These are phyloP conservation scores for Tagetes patula DNA, from an alignment of 129 eudicot species.

Conservation along the genomic window DNA sequence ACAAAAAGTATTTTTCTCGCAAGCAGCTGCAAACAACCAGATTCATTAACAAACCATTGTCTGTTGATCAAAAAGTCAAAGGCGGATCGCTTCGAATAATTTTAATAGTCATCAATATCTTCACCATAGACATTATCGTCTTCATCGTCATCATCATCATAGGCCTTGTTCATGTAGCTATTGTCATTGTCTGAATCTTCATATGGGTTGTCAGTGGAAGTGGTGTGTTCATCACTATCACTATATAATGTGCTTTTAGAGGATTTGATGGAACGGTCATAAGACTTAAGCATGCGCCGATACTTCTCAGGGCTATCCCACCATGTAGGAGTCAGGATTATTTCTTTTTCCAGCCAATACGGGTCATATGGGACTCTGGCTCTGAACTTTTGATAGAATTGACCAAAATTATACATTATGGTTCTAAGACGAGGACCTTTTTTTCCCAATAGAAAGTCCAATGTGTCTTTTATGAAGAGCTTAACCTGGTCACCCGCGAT, in stretches of 20 bases:
- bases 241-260: background rate
- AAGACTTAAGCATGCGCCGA: conserved; percentile 10
- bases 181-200: conserved; percentile 27
- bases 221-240: conserved; percentile 14
- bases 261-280: background rate
- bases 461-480: conserved; percentile 36
- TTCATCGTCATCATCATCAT: conserved; percentile 28
- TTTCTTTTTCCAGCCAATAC: conserved; percentile 48
- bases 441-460: conserved; percentile 31
- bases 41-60: background rate
- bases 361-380: conserved; percentile 39
- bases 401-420: conserved; percentile 30
- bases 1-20: background rate
- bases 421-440: conserved; percentile 54
- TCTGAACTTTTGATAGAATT: conserved; percentile 26
- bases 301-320: conserved; percentile 58
- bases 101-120: conserved; percentile 22
- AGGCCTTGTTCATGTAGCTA: conserved; percentile 12
- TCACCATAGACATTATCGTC: conserved; percentile 16
- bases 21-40: background rate
- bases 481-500: conserved; percentile 38
- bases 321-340: conserved; percentile 51
- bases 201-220: background rate
- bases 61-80: background rate
- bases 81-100: background rate